Evolutionary conservation across 176 grass and related monocot species (phyloP).

Genomic region (Calamus simplicifolius): DNA sequence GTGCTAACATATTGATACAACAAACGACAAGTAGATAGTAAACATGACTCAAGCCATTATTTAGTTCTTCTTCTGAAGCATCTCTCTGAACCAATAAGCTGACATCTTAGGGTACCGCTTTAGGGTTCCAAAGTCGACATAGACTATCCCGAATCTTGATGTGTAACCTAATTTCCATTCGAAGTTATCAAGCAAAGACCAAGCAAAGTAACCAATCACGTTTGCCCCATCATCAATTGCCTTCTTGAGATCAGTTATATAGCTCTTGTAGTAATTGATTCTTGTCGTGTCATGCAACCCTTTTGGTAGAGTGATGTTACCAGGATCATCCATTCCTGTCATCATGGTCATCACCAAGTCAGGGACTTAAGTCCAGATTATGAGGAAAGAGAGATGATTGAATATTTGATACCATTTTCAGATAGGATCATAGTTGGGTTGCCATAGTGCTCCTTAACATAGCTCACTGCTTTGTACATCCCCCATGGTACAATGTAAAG

Average conservation of each 20-base stretch:
- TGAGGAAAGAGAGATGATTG: not conserved
- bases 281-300: constrained; percentile 33
- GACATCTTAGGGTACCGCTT: constrained; percentile 53
- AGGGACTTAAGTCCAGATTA: not conserved
- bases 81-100: constrained; percentile 39
- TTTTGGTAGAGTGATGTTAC: constrained; percentile 21
- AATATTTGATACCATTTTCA: constrained; percentile 54
- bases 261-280: constrained; percentile 44
- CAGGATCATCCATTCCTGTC: constrained; percentile 48
- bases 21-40: no score
- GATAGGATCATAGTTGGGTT: constrained; percentile 58
- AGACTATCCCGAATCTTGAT: constrained; percentile 35
- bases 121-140: constrained; percentile 29
- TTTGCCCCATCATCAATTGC: constrained; percentile 24
- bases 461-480: constrained; percentile 72
- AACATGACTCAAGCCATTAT: no score
- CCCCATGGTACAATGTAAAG: constrained; percentile 88
- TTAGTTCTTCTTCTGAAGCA: constrained; percentile 28
- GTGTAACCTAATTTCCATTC: constrained; percentile 48
- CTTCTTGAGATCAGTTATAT: constrained; percentile 34
- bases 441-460: constrained; percentile 64
- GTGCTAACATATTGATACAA: no score
- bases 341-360: not conserved
- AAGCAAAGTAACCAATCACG: constrained; percentile 43
- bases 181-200: constrained; percentile 60